Conservation (phyloP, 306 rosid genomes). For the Ormosia emarginata region DNA sequence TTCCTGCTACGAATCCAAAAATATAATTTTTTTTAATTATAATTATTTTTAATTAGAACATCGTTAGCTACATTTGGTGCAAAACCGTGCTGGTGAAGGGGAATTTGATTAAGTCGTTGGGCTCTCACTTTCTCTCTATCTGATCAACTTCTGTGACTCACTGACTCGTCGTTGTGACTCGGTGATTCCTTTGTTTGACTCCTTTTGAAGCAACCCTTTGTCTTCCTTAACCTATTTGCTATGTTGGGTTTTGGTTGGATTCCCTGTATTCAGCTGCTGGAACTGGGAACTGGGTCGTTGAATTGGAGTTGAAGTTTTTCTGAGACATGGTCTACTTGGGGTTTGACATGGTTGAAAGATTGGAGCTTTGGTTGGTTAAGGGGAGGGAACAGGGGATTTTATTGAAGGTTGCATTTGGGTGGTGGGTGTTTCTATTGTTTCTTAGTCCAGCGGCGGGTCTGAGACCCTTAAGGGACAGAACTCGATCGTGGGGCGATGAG, state of each 20-base stretch:
- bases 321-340: conserved; percentile 33
- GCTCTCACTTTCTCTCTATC: conserved; percentile 71
- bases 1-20: neutral
- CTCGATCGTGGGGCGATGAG: conserved; percentile 97
- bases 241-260: conserved; percentile 47
- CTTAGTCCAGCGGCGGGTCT: conserved; percentile 62
- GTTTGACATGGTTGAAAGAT: conserved; percentile 46
- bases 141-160: conserved; percentile 38
- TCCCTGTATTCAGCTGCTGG: conserved; percentile 29
- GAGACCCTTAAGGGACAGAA: conserved; percentile 86
- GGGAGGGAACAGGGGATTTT: conserved; percentile 37
- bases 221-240: conserved; percentile 36
- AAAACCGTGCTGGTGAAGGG: conserved; percentile 29
- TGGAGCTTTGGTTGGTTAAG: conserved; percentile 33
- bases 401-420: conserved; percentile 36
- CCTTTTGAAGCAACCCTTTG: conserved; percentile 70
- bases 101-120: conserved; percentile 49
- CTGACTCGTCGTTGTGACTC: conserved; percentile 39
- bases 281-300: conserved; percentile 23
- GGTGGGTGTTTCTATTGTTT: conserved; percentile 42
- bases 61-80: conserved; percentile 25
- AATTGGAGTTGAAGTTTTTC: conserved; percentile 37
- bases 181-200: conserved; percentile 58
- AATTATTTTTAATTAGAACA: neutral
- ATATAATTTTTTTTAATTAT: neutral